Conservation (phyloP, 2,329 filamentous ascomycete genomes). For the Emergomyces africanus region DNA sequence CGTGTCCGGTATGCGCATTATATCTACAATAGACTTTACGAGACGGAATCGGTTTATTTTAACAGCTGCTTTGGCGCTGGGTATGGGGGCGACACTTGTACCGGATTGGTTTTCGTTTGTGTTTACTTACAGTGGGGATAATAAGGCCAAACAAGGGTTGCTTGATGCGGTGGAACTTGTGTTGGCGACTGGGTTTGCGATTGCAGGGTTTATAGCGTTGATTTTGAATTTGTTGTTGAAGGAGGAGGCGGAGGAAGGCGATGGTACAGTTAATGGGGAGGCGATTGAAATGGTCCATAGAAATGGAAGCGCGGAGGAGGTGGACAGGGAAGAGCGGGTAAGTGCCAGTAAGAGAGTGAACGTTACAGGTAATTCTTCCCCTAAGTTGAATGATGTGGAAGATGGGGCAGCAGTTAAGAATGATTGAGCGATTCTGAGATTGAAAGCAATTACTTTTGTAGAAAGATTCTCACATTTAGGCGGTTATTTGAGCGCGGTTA, state of each 20-base stretch:
- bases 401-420: not conserved
- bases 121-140: constrained; percentile 37
- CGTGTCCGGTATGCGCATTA: constrained; percentile 53
- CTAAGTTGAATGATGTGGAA: not conserved
- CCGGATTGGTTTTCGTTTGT: constrained; percentile 37
- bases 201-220: constrained; percentile 61
- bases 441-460: no score
- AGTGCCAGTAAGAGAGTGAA: not conserved
- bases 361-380: not conserved
- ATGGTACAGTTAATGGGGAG: constrained; percentile 1
- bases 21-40: constrained; percentile 49
- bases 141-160: constrained; percentile 54
- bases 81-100: constrained; percentile 41
- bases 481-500: not conserved
- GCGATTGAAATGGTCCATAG: not conserved
- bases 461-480: not conserved
- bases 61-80: constrained; percentile 47
- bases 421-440: not conserved
- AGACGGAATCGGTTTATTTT: constrained; percentile 55
- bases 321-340: not conserved
- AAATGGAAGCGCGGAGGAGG: not conserved
- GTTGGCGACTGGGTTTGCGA: constrained; percentile 49
- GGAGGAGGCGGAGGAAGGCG: constrained; percentile 61
- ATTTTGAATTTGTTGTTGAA: constrained; percentile 60
- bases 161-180: constrained; percentile 46